phyloP scores from a whole-genome alignment of 2,329 filamentous ascomycete species.

The Emergomyces pasteurianus region DNA sequence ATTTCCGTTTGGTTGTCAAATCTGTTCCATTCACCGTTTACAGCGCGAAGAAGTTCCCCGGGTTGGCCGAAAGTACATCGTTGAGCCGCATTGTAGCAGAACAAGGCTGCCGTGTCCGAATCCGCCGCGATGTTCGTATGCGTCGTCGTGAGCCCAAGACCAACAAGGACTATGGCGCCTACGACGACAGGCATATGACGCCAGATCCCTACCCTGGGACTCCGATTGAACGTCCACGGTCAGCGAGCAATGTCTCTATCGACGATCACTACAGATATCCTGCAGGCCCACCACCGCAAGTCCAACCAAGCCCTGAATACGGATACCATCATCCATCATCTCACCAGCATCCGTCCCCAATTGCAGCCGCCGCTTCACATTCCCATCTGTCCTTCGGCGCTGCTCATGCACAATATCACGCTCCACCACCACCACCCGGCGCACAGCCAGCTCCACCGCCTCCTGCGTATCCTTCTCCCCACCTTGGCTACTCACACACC shows the following conservation, averaged over 20 bases:
- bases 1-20: conserved; percentile 82
- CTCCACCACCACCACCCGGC: conserved; percentile 30
- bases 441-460: conserved; percentile 36
- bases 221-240: conserved; percentile 44
- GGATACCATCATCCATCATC: conserved; percentile 21
- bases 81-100: conserved; percentile 87
- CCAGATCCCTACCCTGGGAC: conserved; percentile 38
- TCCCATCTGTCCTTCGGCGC: conserved; percentile 34
- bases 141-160: conserved; percentile 66
- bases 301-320: conserved; percentile 39
- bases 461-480: conserved; percentile 24
- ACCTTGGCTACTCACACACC: conserved; percentile 21
- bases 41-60: conserved; percentile 98
- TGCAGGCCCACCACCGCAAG: conserved; percentile 32
- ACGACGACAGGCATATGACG: conserved; percentile 42
- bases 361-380: conserved; percentile 21
- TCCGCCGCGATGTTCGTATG: conserved; percentile 88
- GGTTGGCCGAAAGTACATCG: conserved; percentile 75
- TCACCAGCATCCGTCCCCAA: conserved; percentile 23
- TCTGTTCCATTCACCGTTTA: conserved; percentile 78
- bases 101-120: conserved; percentile 91
- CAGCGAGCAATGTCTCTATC: conserved; percentile 48
- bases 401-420: conserved; percentile 30
- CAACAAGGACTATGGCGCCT: conserved; percentile 49
- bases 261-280: conserved; percentile 34